These are phyloP conservation scores for Suillus subaureus DNA, from an alignment of 768 basidiomycete species.

Conservation along the genomic window DNA sequence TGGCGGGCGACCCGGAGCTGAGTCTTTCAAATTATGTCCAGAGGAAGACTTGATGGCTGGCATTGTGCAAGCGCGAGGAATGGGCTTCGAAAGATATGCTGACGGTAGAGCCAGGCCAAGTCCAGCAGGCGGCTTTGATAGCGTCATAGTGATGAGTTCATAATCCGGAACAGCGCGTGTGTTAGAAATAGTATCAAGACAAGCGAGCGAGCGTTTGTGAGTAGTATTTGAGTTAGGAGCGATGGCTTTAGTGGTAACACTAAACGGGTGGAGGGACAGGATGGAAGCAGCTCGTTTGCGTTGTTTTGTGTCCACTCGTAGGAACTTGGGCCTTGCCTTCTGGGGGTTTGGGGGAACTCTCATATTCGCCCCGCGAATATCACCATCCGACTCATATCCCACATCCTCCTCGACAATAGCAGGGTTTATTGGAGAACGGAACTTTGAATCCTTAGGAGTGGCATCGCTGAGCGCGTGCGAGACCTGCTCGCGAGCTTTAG, in stretches of 20 bases:
- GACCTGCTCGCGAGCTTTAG: conserved; percentile 2
- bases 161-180: background rate
- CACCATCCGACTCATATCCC: conserved; percentile 29
- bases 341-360: background rate
- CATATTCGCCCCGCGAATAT: conserved; percentile 9
- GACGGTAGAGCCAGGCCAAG: conserved; percentile 31
- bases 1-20: conserved; percentile 3
- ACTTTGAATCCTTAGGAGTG: conserved; percentile 10
- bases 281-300: conserved; percentile 28
- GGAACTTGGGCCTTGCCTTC: conserved; percentile 17
- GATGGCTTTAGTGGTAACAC: background rate
- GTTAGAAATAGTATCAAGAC: background rate
- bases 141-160: conserved; percentile 18
- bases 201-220: background rate
- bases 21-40: background rate
- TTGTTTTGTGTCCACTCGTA: conserved; percentile 28
- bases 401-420: conserved; percentile 18
- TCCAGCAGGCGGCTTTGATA: conserved; percentile 17
- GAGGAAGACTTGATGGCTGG: conserved; percentile 9
- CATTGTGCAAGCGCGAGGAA: conserved; percentile 21
- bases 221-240: background rate
- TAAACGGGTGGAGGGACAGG: conserved; percentile 17
- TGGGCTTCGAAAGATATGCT: conserved; percentile 15
- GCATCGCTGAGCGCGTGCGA: background rate
- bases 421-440: background rate